These are phyloP conservation scores for Cryptococcus sp. DNA, from an alignment of 1,284 basidiomycete genomes.

Conservation along the genomic window DNA sequence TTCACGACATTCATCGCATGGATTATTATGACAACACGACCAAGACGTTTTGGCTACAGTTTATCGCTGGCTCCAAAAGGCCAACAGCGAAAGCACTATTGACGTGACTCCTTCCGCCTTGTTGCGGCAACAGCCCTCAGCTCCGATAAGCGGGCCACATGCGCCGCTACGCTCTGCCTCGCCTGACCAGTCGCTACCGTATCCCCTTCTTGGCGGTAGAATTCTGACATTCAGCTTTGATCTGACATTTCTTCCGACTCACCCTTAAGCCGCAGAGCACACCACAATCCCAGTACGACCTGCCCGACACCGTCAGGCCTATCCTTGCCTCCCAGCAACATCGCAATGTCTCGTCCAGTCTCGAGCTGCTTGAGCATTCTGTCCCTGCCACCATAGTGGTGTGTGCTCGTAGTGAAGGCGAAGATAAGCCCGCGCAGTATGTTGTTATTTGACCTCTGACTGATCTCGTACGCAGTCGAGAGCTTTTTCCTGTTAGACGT, in stretches of 20 bases:
- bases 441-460: constrained; percentile 31
- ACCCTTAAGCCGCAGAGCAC: constrained; percentile 41
- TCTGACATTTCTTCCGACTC: constrained; percentile 5
- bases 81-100: too few species aligned
- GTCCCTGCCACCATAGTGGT: constrained; percentile 38
- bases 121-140: constrained; percentile 5
- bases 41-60: too few species aligned
- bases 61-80: too few species aligned
- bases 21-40: too few species aligned
- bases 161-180: constrained; percentile 12
- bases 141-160: constrained; percentile 23
- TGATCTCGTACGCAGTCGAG: constrained; percentile 35
- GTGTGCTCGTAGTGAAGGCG: constrained; percentile 44
- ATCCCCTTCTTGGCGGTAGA: constrained; percentile 17
- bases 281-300: constrained; percentile 41
- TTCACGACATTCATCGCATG: not conserved
- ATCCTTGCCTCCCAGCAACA: constrained; percentile 40
- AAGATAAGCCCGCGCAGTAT: constrained; percentile 42
- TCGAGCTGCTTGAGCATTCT: constrained; percentile 39
- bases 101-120: too few species aligned
- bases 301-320: constrained; percentile 42
- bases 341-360: constrained; percentile 34
- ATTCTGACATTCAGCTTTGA: constrained; percentile 7
- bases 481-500: constrained; percentile 33
- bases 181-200: constrained; percentile 5